Conservation (phyloP, 176 grass and related monocot species). For the Eragrostis curvula region DNA sequence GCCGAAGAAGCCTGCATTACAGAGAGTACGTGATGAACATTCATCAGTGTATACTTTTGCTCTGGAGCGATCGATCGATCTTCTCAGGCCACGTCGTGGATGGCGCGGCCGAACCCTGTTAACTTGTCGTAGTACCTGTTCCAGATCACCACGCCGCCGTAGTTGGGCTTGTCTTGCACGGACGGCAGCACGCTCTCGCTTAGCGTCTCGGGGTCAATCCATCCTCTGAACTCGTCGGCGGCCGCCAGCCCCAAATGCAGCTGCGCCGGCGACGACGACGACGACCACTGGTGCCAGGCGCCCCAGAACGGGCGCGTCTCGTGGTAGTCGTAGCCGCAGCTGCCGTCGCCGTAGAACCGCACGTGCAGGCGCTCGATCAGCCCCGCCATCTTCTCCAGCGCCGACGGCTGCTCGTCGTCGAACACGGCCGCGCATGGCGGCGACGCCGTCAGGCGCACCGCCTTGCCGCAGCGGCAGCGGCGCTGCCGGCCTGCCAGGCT, state of each 20-base stretch:
- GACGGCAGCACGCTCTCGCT: not conserved
- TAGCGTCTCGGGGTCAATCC: not conserved
- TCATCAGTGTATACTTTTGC: no score
- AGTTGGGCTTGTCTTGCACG: not conserved
- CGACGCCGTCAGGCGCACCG: conserved; percentile 2
- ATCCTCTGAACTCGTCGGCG: not conserved
- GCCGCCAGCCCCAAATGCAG: not conserved
- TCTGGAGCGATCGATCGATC: no score
- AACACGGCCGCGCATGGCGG: not conserved
- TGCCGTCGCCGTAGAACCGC: not conserved
- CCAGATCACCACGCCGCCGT: not conserved
- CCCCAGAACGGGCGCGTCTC: not conserved
- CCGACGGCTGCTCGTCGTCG: not conserved
- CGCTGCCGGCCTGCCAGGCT: no score
- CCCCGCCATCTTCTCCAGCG: not conserved
- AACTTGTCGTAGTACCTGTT: not conserved
- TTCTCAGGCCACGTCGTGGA: not conserved
- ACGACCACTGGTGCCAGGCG: not conserved
- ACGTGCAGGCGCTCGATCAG: not conserved
- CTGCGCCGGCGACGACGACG: not conserved
- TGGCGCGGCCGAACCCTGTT: not conserved
- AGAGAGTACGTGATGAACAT: no score
- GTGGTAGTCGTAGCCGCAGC: conserved; percentile 3
- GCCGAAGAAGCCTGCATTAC: no score
- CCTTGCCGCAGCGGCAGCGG: no score